Evolutionary conservation across 305 asterid genomes (phyloP).

Genomic region (Nicotiana rustica): DNA sequence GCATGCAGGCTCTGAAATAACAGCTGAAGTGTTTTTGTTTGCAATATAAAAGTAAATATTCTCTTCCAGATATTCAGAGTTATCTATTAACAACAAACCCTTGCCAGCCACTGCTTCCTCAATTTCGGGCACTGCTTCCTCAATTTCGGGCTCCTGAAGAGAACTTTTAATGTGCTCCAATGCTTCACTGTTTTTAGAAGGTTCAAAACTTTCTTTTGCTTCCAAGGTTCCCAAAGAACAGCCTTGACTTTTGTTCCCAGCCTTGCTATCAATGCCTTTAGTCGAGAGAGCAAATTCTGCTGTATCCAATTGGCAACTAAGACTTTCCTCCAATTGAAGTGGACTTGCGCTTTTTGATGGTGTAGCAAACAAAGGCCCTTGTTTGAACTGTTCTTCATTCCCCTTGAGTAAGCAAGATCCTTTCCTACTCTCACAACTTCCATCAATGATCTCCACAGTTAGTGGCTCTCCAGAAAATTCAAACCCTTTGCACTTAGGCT

Average conservation of each 20-base stretch:
- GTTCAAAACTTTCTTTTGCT: not conserved
- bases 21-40: not conserved
- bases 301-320: not conserved
- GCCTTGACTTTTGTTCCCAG: not conserved
- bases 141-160: slow-evolving; percentile 4
- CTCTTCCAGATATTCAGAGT: slow-evolving; percentile 16
- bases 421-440: not conserved
- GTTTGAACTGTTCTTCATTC: not conserved
- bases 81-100: slow-evolving; percentile 19
- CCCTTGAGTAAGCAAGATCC: not conserved
- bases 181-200: not conserved
- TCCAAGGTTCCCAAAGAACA: not conserved
- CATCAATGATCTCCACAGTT: slow-evolving; percentile 8
- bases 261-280: not conserved
- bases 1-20: slow-evolving; percentile 17
- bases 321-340: slow-evolving; percentile 11
- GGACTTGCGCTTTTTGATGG: slow-evolving; percentile 1
- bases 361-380: slow-evolving; percentile 25
- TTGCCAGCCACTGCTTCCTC: no score
- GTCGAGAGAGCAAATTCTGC: not conserved
- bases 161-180: not conserved
- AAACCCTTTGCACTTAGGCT: slow-evolving; percentile 24
- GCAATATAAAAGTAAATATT: not conserved
- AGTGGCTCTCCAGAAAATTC: slow-evolving; percentile 21
- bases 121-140: slow-evolving; percentile 27